These are phyloP conservation scores for Kernera saxatilis DNA, from an alignment of 345 rosid genomes.

Conservation along the genomic window DNA sequence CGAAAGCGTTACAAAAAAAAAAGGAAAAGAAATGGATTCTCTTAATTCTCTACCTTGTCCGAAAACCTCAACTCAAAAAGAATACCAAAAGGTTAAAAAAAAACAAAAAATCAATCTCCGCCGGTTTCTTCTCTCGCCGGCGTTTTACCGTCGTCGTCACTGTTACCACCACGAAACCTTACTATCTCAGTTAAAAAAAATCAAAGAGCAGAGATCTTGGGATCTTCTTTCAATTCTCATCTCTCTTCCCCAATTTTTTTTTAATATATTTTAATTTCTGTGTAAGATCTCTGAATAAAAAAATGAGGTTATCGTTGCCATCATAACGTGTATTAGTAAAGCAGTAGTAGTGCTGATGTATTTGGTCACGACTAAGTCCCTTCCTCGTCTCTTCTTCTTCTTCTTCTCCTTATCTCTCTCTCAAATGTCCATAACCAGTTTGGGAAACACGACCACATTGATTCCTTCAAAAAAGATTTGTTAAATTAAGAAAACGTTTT, in stretches of 20 bases:
- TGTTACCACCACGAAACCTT: background rate
- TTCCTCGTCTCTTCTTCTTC: conserved; percentile 22
- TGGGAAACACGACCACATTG: conserved; percentile 22
- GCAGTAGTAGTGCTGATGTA: conserved; percentile 40
- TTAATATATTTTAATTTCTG: background rate
- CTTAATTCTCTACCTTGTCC: conserved; percentile 14
- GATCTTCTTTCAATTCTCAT: background rate
- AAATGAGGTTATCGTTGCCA: conserved; percentile 16
- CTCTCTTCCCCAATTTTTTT: background rate
- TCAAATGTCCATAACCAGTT: conserved; percentile 17
- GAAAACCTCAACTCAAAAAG: conserved; percentile 14
- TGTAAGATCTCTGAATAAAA: conserved; percentile 24
- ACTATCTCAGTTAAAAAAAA: background rate
- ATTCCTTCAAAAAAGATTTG: background rate
- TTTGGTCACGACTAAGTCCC: conserved; percentile 47
- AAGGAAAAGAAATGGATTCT: background rate
- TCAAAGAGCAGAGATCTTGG: conserved; percentile 5
- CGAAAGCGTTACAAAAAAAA: background rate
- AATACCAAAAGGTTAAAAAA: background rate
- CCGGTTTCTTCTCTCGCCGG: conserved; percentile 25
- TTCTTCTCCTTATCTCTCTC: background rate
- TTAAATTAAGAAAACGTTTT: conserved; percentile 12
- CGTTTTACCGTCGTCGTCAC: conserved; percentile 22
- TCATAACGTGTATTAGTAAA: conserved; percentile 28
- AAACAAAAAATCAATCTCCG: background rate